phyloP scores from a whole-genome alignment of 306 rosid species.

The Cyclanthera cordifolia region DNA sequence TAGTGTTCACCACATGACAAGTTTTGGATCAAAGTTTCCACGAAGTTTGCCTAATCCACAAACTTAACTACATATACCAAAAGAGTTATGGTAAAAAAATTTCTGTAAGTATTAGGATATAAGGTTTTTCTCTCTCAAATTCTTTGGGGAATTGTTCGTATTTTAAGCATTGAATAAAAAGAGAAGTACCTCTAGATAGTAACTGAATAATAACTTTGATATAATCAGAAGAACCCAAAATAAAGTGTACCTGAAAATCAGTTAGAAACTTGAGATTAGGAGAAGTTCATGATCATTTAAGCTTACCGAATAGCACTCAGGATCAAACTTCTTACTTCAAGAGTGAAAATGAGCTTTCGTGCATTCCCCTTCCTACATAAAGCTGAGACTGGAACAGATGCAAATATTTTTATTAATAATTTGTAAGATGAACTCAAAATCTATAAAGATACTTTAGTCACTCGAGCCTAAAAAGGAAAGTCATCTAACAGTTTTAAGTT shows the following conservation, averaged over 20 bases:
- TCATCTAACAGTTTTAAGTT: not conserved
- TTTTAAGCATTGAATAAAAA: not conserved
- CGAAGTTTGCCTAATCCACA: no score
- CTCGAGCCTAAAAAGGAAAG: not conserved
- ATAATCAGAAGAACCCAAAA: constrained; percentile 75
- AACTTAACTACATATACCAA: no score
- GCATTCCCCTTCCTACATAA: constrained; percentile 99
- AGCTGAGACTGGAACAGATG: constrained; percentile 62
- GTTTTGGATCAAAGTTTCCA: no score
- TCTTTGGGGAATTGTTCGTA: not conserved
- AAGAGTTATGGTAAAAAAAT: no score
- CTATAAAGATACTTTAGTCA: no score
- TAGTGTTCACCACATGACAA: no score
- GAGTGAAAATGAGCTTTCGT: constrained; percentile 67
- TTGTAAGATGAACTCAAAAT: not conserved
- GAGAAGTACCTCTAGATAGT: constrained; percentile 74
- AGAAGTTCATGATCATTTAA: constrained; percentile 19
- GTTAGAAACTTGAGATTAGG: constrained; percentile 21
- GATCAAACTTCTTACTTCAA: constrained; percentile 45
- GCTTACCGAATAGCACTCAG: constrained; percentile 17
- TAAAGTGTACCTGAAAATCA: constrained; percentile 57
- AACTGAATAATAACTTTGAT: constrained; percentile 82
- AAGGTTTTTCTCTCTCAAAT: not conserved
- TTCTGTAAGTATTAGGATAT: no score
- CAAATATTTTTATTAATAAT: constrained; percentile 3